A percentile compares a stretch with the other conserved stretches of the same genome.
Evolutionary conservation across 768 basidiomycete species (phyloP).

Genomic region (Termitomyces sp.): DNA sequence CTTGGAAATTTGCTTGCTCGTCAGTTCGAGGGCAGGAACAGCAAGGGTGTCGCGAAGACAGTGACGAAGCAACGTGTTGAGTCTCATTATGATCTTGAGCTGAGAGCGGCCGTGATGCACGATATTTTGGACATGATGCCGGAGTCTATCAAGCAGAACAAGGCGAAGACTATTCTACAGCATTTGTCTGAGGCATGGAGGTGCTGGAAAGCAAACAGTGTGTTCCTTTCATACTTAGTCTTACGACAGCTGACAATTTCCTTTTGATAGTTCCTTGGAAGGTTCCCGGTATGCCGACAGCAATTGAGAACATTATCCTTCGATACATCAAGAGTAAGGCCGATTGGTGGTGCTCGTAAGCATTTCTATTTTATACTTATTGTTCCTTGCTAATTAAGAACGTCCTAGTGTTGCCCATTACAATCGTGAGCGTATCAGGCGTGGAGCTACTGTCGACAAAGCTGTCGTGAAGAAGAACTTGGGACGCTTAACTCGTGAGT

Average conservation of each 20-base stretch:
- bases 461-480: conserved; percentile 99
- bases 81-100: conserved; percentile 96
- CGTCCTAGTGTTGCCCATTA: conserved; percentile 82
- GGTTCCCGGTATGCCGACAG: conserved; percentile 98
- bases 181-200: conserved; percentile 98
- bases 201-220: conserved; percentile 93
- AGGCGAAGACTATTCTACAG: conserved; percentile 98
- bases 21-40: conserved; percentile 98
- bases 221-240: conserved; percentile 19
- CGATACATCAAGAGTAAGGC: conserved; percentile 99
- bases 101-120: conserved; percentile 99
- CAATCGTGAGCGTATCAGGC: conserved; percentile 95
- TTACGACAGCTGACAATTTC: background rate
- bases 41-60: conserved; percentile 94
- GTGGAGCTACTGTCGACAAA: conserved; percentile 96
- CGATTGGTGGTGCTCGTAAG: conserved; percentile 96
- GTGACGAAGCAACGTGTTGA: conserved; percentile 99
- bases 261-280: conserved; percentile 86
- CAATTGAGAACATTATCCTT: conserved; percentile 98
- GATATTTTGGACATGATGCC: conserved; percentile 99
- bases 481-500: conserved; percentile 89
- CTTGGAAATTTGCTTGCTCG: conserved; percentile 95
- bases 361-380: conserved; percentile 5
- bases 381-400: conserved; percentile 3
- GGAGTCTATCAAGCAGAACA: conserved; percentile 98